Evolutionary conservation across 108 stramenopile species (phyloP), one percentile per base, ranked within the genome.

Genomic region (Poteriospumella lacustris): DNA sequence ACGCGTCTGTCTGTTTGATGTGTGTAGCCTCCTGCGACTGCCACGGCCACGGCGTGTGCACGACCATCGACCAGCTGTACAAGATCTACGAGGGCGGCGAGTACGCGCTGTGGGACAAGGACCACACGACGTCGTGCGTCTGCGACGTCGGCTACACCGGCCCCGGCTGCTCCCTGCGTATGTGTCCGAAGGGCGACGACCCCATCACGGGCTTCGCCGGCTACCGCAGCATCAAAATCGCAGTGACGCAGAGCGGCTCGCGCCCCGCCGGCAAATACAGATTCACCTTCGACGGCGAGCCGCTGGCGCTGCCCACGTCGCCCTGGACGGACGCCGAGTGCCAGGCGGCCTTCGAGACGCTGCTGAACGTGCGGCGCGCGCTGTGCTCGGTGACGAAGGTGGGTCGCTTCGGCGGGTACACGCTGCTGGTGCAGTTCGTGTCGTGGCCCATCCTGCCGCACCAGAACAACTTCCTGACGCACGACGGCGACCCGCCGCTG

Each of bases 141-240:
- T 73, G 70, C 31, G 70, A 73, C 24, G 9, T 42, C 28, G 70
- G 70, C 42, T 42, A 73, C 40, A 42, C 36, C 41, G 41, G 41
- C 3, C 41, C 12, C 26, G 41, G 47, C 31, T 42, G 36, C 40
- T 31, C 64, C 9, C 9, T 67, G 64, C 64, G 64, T 67, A 73
- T 73, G 70, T 73, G 70, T 38, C 70, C 70, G 24, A 73, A 73
- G 41, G 70, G 70, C 36, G 70, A 73, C 70, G 70, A 73, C 36
- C 70, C 70, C 12, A 33, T 73, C 9, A 73, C 70, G 5, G 12
- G 9, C 9, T 42, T 42, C 41, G 9, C 70, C 31, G 70, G 36
- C 33, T 73, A 42, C 33, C 36, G 70, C 15, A 42, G n/a, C 9
- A 73, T 73, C 31, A 38, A n/a, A 9, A 19, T 73, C 3, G 31